Conservation (phyloP, 768 basidiomycete genomes). For the Suillus discolor region DNA sequence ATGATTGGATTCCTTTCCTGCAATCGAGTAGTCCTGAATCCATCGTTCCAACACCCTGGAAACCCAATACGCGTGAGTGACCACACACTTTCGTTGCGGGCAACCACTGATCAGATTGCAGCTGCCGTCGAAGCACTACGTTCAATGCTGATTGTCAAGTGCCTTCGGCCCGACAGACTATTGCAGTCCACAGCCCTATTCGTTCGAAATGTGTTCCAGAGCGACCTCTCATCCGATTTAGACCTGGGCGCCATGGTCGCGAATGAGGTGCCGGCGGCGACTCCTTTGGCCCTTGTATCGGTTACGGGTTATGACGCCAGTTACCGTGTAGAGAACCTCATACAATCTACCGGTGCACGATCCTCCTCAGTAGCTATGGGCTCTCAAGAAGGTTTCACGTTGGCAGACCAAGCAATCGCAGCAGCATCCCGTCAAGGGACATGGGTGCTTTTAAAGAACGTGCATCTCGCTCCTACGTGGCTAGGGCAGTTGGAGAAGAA, state of each 20-base stretch:
- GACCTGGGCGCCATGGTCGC: slow-evolving; percentile 78
- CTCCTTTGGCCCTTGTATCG: slow-evolving; percentile 88
- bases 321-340: slow-evolving; percentile 88
- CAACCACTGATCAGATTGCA: slow-evolving; percentile 30
- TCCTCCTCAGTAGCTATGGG: slow-evolving; percentile 97
- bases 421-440: slow-evolving; percentile 89
- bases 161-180: slow-evolving; percentile 90
- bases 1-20: slow-evolving; percentile 74
- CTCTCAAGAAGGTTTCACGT: slow-evolving; percentile 93
- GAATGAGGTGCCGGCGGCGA: slow-evolving; percentile 76
- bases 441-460: slow-evolving; percentile 98
- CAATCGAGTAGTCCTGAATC: slow-evolving; percentile 66
- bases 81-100: not conserved
- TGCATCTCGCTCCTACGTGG: slow-evolving; percentile 95
- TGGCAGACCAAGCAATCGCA: slow-evolving; percentile 96
- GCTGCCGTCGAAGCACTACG: slow-evolving; percentile 78
- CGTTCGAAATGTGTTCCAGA: slow-evolving; percentile 74
- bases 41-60: slow-evolving; percentile 78
- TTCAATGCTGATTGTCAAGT: slow-evolving; percentile 80
- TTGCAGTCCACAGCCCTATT: slow-evolving; percentile 81
- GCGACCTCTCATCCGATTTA: slow-evolving; percentile 78
- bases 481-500: slow-evolving; percentile 96
- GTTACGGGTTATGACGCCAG: slow-evolving; percentile 99
- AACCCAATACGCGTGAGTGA: slow-evolving; percentile 71
- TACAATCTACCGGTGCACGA: slow-evolving; percentile 73